phyloP scores from a whole-genome alignment of 164 flowering plant genomes.

The Sedum album region DNA sequence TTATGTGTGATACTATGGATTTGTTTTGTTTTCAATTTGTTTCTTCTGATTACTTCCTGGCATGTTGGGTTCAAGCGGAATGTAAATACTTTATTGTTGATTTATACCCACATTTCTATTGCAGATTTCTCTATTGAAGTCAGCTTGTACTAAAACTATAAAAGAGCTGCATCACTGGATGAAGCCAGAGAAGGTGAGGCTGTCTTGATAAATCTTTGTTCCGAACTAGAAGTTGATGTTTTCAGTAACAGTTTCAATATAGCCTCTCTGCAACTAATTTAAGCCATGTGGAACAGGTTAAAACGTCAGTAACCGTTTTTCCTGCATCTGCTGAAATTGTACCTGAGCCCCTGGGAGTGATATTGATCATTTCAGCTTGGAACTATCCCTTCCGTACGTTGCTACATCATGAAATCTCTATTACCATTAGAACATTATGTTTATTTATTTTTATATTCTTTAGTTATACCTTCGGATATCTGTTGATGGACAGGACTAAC shows the following conservation, averaged over 20 bases:
- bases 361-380: conserved; percentile 66
- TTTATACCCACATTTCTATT: not conserved
- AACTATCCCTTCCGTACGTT: conserved; percentile 67
- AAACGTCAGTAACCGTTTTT: conserved; percentile 36
- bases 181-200: conserved; percentile 45
- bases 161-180: conserved; percentile 31
- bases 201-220: not conserved
- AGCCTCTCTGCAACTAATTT: not conserved
- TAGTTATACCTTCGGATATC: not conserved
- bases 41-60: not conserved
- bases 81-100: not conserved
- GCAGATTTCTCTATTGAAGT: conserved; percentile 23
- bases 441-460: not conserved
- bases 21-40: not conserved
- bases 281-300: conserved; percentile 27
- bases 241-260: not conserved
- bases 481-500: no score
- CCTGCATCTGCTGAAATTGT: conserved; percentile 71
- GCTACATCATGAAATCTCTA: not conserved
- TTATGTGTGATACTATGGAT: no score
- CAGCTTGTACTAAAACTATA: conserved; percentile 24
- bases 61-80: not conserved
- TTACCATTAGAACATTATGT: not conserved
- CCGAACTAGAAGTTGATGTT: not conserved
- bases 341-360: conserved; percentile 64